A percentile compares a stretch with the other conserved stretches of the same genome.
Evolutionary conservation across 169 alveolate species (phyloP).

Genomic region (Eimeria praecox): DNA sequence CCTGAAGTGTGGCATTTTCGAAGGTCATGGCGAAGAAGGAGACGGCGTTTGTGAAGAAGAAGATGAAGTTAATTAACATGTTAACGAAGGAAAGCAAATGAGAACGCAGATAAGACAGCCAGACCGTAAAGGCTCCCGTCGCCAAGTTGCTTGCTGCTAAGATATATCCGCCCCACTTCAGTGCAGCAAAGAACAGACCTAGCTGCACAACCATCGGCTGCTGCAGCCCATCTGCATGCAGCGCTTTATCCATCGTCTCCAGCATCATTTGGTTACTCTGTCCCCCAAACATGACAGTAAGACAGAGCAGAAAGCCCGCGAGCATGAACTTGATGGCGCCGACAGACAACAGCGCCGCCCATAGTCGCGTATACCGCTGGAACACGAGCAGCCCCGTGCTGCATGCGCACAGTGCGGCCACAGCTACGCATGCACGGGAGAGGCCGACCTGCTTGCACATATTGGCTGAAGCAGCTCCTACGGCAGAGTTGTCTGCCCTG

Average conservation of each 20-base stretch:
- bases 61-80: conserved; percentile 38
- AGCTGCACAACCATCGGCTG: conserved; percentile 35
- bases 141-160: conserved; percentile 28
- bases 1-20: conserved; percentile 25
- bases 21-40: conserved; percentile 69
- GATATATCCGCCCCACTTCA: conserved; percentile 53
- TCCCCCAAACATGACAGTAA: conserved; percentile 38
- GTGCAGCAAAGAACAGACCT: conserved; percentile 46
- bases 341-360: conserved; percentile 49
- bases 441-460: conserved; percentile 57
- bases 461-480: conserved; percentile 30
- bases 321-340: conserved; percentile 47
- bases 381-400: conserved; percentile 46
- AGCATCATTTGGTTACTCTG: conserved; percentile 68
- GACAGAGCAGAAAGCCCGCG: conserved; percentile 54
- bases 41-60: conserved; percentile 58
- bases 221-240: conserved; percentile 22
- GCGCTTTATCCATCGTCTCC: conserved; percentile 27
- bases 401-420: conserved; percentile 45
- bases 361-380: conserved; percentile 63
- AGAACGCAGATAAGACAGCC: conserved; percentile 46
- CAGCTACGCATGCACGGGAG: conserved; percentile 21
- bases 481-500: conserved; percentile 24
- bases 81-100: conserved; percentile 24
- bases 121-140: conserved; percentile 42